Base-by-base conservation (phyloP, 148 eudicot genomes). In the Agrostemma githago region DNA sequence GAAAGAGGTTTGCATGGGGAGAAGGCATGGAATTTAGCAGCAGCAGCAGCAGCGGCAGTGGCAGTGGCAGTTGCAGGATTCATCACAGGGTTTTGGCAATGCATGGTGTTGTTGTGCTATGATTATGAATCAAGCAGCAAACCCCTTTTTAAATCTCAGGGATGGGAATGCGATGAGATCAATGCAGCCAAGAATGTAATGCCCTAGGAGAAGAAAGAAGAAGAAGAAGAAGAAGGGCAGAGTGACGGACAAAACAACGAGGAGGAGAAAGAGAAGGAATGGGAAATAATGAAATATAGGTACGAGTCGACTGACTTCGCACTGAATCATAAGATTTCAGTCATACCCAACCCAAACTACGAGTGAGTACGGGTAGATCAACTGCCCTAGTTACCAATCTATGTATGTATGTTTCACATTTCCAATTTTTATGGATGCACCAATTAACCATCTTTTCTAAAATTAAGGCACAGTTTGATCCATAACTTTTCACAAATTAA, bases 181-280 rank as follows among this genome's bases (percentile, higher is more conserved):
- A 41, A 66, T 66, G 68, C 41, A 64, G 44, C 39, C 44, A 64
- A 5, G 8, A 19, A n/a, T 62, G 61, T 57, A 43, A 7, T 1
- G 63, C 63, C 64, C 64, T 63, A 66, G 66, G 5, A 20, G 14
- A 14, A 34, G 5, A 59, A 4, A 19, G 15, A 59, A 40, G 34
- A n/a, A n/a, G n/a, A n/a, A n/a, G 34, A 26, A 1, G 34, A 1
- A 26, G 34, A 26, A 26, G 34, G 0, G 34, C 34, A 66, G n/a
- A 11, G 21, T 66, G 70, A 66, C 70, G 70, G 70, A 66, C 70
- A 66, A 66, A 66, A 66, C 70, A 66, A 66, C 41, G 69, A 39
- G 66, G 21, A 20, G 14, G 40, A 34, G 6, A 59, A 5, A 20
- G 16, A 59, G 66, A 62, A 26, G 34, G 34, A 26, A 26, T 0